Conservation (phyloP, 495 filamentous ascomycete genomes). For the Penicillium arizonense region DNA sequence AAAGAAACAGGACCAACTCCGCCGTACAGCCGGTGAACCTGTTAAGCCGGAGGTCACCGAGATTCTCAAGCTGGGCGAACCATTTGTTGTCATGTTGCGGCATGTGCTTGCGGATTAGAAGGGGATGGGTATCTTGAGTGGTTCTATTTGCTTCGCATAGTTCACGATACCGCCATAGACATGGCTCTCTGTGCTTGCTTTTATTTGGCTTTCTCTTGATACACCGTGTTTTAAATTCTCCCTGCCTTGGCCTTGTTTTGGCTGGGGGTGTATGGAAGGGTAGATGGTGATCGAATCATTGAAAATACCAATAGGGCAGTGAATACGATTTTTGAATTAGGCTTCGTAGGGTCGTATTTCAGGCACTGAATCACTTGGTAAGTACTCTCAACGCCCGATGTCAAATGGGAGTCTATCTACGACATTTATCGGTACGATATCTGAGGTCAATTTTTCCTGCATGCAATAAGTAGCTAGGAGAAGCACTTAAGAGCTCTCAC, state of each 20-base stretch:
- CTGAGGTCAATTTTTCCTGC: too few relatives aligned
- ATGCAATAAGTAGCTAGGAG: too few relatives aligned
- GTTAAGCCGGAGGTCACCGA: constrained; percentile 78
- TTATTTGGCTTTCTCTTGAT: not conserved
- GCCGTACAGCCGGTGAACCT: constrained; percentile 85
- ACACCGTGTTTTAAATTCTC: not conserved
- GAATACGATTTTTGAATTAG: too few relatives aligned
- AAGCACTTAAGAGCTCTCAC: too few relatives aligned
- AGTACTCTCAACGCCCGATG: too few relatives aligned
- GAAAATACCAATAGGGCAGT: too few relatives aligned
- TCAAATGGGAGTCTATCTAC: too few relatives aligned
- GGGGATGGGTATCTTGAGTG: not conserved
- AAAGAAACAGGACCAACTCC: constrained; percentile 73
- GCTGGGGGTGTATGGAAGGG: not conserved
- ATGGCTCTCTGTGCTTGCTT: not conserved
- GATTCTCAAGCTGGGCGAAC: constrained; percentile 70
- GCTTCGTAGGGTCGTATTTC: too few relatives aligned
- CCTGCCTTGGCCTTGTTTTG: not conserved
- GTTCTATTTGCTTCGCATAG: not conserved
- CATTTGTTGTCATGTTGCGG: constrained; percentile 82
- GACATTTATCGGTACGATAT: too few relatives aligned
- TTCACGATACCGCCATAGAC: constrained; percentile 3
- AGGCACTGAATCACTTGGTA: too few relatives aligned
- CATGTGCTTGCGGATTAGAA: constrained; percentile 75
- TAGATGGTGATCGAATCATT: not conserved